phyloP scores from a whole-genome alignment of 345 rosid species.

The Dipteronia dyeriana region DNA sequence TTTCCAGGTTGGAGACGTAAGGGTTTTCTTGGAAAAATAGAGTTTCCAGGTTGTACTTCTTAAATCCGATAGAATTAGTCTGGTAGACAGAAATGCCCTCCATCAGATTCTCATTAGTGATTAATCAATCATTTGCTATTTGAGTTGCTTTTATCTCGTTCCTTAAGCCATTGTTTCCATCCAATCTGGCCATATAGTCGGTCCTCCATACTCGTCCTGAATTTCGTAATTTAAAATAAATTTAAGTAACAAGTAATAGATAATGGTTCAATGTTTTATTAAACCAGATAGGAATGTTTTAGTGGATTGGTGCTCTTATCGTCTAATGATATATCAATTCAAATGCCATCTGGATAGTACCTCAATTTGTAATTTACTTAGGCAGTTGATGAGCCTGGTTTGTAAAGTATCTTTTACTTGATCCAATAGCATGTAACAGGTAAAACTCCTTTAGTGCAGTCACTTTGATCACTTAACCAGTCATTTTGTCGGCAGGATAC shows the following conservation, averaged over 20 bases:
- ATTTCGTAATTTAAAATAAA: not conserved
- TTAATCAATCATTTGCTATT: not conserved
- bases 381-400: not conserved
- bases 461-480: constrained; percentile 12
- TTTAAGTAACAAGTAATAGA: not conserved
- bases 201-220: not conserved
- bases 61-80: not conserved
- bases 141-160: not conserved
- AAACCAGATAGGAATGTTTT: not conserved
- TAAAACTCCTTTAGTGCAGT: not conserved
- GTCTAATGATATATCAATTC: not conserved
- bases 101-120: not conserved
- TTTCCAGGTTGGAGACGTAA: not conserved
- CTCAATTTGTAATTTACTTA: not conserved
- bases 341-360: not conserved
- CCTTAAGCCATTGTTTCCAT: not conserved
- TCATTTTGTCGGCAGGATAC: constrained; percentile 37
- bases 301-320: not conserved
- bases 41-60: not conserved
- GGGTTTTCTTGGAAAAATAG: not conserved
- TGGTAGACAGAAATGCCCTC: not conserved
- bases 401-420: not conserved
- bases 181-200: not conserved
- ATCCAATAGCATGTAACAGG: not conserved
- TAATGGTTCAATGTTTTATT: not conserved